Evolutionary conservation across 2,329 filamentous ascomycete species (phyloP), one percentile per base, ranked within the genome.

Genomic region (Harringtonia lauricola): DNA sequence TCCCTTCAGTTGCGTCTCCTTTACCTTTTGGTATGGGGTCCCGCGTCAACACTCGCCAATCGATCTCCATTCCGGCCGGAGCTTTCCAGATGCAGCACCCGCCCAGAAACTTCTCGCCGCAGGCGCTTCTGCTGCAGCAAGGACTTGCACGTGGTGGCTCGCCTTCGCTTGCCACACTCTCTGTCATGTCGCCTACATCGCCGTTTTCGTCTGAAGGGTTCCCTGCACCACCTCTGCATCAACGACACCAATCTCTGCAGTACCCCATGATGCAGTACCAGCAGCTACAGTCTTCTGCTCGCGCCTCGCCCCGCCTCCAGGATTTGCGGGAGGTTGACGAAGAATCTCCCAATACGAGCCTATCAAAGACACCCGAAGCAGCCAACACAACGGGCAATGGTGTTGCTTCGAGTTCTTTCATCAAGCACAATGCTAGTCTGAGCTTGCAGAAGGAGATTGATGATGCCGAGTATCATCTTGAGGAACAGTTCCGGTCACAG

Each of bases 361-460:
- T 67, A 10, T 74, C 71, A 2, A 74, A 71, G 54, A 74, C 71
- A 0, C 70, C 74, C 0, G 72, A 79, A 52, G 65, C 71, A 10
- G 19, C 30, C 9, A n/a, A 22, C 12, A 13, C 28, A 15, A 18
- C 15, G 38, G 17, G 8, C 8, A 26, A 26, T 26, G 18, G 17
- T 13, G 8, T 18, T 35, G 17, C 33, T 18, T 17, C 33, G 8
- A 34, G 39, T 8, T 36, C 43, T 0, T 65, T 65, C 37, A 64
- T 71, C 42, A 61, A 65, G 38, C 83, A 89, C 53, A 88, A 88
- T 52, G 71, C 86, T 34, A 88, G 82, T 54, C 74, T 81, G 49
- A 86, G 79, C 37, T 71, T 94, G 21, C 87, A 95, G 58, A 82
- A 81, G 49, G 87, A 92, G 52, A 82, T 94, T 44, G 83, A 92